phyloP scores from a whole-genome alignment of 768 basidiomycete genomes.

The Trametes villosa region DNA sequence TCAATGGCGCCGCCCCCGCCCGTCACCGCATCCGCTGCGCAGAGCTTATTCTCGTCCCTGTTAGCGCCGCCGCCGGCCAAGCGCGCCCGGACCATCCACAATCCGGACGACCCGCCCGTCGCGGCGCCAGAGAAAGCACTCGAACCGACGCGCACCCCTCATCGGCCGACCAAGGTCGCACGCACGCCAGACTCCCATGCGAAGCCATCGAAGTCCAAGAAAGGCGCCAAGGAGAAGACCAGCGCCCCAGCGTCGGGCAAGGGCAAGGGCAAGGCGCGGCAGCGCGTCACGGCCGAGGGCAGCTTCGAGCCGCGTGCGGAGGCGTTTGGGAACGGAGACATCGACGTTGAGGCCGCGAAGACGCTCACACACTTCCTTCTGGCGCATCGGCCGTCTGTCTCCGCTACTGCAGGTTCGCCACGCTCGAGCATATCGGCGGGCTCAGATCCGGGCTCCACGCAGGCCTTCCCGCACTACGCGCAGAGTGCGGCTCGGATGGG shows the following conservation, averaged over 20 bases:
- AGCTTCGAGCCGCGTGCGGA: conserved; percentile 17
- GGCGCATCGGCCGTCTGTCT: conserved; percentile 63
- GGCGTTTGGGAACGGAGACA: conserved; percentile 26
- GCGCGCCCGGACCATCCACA: conserved; percentile 80
- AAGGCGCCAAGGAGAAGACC: conserved; percentile 28
- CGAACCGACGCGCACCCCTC: conserved; percentile 27
- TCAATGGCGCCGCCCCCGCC: conserved; percentile 36
- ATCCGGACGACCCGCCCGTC: conserved; percentile 69
- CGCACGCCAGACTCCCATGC: conserved; percentile 24
- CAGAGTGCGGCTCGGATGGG: conserved; percentile 68
- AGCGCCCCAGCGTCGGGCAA: conserved; percentile 15
- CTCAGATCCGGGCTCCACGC: conserved; percentile 65
- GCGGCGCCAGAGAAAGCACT: conserved; percentile 47
- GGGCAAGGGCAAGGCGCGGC: conserved; percentile 24
- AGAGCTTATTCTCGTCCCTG: conserved; percentile 74
- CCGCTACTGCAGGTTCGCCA: conserved; percentile 64
- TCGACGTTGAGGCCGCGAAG: conserved; percentile 84
- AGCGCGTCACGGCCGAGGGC: conserved; percentile 19
- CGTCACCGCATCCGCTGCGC: conserved; percentile 45
- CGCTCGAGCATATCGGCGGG: conserved; percentile 71
- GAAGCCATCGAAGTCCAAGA: conserved; percentile 29
- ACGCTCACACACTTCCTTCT: conserved; percentile 75
- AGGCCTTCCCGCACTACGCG: conserved; percentile 65
- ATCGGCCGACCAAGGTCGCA: conserved; percentile 26
- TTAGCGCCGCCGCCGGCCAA: conserved; percentile 77